Evolutionary conservation across 345 rosid species (phyloP).

Genomic region (Mangifera indica): DNA sequence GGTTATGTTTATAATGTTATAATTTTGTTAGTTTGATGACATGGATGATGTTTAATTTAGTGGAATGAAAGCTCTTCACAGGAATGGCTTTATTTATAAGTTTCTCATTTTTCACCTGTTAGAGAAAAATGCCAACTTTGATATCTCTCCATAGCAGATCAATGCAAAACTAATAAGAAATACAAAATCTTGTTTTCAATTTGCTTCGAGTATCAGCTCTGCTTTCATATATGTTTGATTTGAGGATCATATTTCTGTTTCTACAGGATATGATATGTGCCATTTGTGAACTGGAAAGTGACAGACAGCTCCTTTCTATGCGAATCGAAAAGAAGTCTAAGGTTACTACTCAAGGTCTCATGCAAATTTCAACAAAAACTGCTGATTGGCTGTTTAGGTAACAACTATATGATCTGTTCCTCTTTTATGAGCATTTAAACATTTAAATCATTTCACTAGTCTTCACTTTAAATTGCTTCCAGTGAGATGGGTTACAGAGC

Average conservation of each 20-base stretch:
- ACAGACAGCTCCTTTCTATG: conserved; percentile 67
- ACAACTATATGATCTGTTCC: conserved; percentile 13
- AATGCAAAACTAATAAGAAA: not conserved
- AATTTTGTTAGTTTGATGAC: not conserved
- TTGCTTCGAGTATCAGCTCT: not conserved
- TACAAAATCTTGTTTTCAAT: not conserved
- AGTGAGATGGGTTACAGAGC: conserved; percentile 66
- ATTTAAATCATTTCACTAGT: not conserved
- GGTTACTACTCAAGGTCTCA: conserved; percentile 64
- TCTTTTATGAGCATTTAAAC: conserved; percentile 1
- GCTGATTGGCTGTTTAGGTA: conserved; percentile 77
- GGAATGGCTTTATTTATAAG: not conserved
- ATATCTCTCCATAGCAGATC: not conserved
- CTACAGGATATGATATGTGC: conserved; percentile 86
- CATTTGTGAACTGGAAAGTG: conserved; percentile 90
- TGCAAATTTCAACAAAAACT: conserved; percentile 74
- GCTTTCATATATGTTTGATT: conserved; percentile 5
- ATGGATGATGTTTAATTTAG: not conserved
- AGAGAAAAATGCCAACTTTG: not conserved
- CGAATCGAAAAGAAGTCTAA: conserved; percentile 67
- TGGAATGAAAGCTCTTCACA: not conserved
- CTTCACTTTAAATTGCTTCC: conserved; percentile 28
- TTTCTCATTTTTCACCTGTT: not conserved
- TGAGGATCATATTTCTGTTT: conserved; percentile 15
- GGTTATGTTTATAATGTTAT: not conserved